Evolutionary conservation across 352 stramenopile genomes (phyloP), one percentile per base, ranked within the genome.

Genomic region (Thraustochytrium sp.): DNA sequence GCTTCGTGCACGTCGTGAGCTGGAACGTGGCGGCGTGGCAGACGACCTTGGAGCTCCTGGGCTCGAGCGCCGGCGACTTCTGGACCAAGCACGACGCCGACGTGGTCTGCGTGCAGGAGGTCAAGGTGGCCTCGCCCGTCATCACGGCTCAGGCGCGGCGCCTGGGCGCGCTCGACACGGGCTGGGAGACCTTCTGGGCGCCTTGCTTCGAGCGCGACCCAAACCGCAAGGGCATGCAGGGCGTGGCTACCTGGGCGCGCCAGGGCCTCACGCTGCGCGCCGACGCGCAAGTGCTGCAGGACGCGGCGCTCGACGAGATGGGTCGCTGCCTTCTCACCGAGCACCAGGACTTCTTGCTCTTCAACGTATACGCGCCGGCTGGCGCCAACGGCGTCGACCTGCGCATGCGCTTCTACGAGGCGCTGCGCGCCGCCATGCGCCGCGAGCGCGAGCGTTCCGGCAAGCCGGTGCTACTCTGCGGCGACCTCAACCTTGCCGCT

Each of bases 401-500:
- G 16, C 40, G 75, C 40, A 62, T 84, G 87, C 89, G 88, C 78
- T 94, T 93, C 84, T 87, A 92, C 23, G 83, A 89, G 68, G 89
- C 88, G 2, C 82, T 94, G 16, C 82, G 86, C 23, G 76, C 77
- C 37, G 86, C 88, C 4, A 92, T 93, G 86, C 68, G 86, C 29
- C 61, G 65, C 29, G 85, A 93, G 82, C 73, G 89, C 23, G 53
- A 85, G 26, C 34, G 62, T 38, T 48, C 83, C 5, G 85, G 87
- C 0, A 93, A 89, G 62, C 34, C 78, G 56, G 89, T 93, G 21
- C 88, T 94, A 40, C 77, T 94, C 16, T 87, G 91, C 13, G 90
- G 90, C 2, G 90, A 94, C 87, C 86, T 93, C 51, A 94, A 94
- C 85, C 87, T 92, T 72, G 85, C 86, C 16, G 85, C 89, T 74